Base-by-base conservation (phyloP, 495 filamentous ascomycete genomes). In the Penicillium desertorum region DNA sequence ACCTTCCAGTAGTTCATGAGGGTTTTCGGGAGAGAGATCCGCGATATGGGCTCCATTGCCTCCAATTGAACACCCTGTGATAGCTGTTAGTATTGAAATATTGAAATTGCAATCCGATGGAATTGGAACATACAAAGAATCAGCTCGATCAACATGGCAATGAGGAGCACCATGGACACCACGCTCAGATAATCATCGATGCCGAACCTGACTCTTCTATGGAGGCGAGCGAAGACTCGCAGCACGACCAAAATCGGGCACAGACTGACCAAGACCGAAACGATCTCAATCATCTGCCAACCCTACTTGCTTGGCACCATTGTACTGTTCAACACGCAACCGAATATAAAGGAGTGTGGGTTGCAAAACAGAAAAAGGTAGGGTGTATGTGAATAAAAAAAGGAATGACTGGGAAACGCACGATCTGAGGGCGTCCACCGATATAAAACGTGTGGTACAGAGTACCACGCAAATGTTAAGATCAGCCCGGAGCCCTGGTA, bases 101-200 rank as follows among this genome's bases (percentile, higher is more conserved):
- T 17, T 30, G 20, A 12, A 1, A 7, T n/a, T 25, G 14, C n/a
- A 23, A 8, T 22, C 17, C 10, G 14, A 25, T 17, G 27, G 27
- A 8, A 5, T 20, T 3, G n/a, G 5, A 11, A 71, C 71, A 64
- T 53, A 76, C 73, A 76, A 39, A 76, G 51, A 44, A 61, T 42
- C 55, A 76, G 51, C 45, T 76, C 71, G 34, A 72, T 52, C 17
- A 74, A 49, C 74, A 76, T 76, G 9, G 55, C 67, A 36, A 72
- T 45, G 27, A 76, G 56, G 20, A 73, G 56, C 16, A 71, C 50
- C 47, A 73, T 64, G 7, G 72, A 68, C 0, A 64, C 1, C 16
- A 73, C 60, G 43, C 67, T 72, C 10, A 76, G 65, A 47, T 75
- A 79, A 51, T 81, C 77, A 59, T 81, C 76, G 3, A 71, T 44